Conservation (phyloP, 176 grass and related monocot species). For the Cocos nucifera region DNA sequence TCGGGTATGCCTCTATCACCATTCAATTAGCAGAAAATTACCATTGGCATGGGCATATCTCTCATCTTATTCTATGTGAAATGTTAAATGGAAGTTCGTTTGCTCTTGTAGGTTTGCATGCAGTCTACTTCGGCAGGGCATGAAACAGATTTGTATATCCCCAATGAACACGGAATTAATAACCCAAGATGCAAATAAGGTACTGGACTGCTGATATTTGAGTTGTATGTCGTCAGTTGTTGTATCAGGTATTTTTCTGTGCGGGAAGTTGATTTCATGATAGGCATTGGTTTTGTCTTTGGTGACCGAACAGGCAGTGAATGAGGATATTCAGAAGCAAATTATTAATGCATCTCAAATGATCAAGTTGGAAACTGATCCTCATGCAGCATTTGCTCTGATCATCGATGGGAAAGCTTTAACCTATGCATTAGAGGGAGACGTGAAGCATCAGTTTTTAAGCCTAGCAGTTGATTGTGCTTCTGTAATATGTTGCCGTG, state of each 20-base stretch:
- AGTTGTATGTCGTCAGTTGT: slow-evolving; percentile 16
- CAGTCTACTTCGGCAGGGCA: slow-evolving; percentile 97
- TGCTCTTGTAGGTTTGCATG: slow-evolving; percentile 80
- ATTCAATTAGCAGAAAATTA: too few species aligned
- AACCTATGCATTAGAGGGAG: slow-evolving; percentile 69
- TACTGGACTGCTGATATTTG: slow-evolving; percentile 16
- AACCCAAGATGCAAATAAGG: slow-evolving; percentile 77
- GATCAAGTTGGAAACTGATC: slow-evolving; percentile 94
- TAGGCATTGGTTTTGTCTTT: slow-evolving; percentile 53
- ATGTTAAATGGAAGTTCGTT: not conserved
- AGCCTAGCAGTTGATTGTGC: slow-evolving; percentile 88
- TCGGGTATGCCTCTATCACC: too few species aligned
- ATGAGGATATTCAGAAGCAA: slow-evolving; percentile 82
- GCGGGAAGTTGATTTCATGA: slow-evolving; percentile 34
- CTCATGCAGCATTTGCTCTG: slow-evolving; percentile 91
- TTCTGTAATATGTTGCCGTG: slow-evolving; percentile 95
- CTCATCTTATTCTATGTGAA: too few species aligned
- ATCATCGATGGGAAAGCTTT: slow-evolving; percentile 97
- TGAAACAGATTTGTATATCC: slow-evolving; percentile 74
- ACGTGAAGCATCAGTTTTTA: slow-evolving; percentile 85
- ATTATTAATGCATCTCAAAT: slow-evolving; percentile 82
- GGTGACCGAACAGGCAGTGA: slow-evolving; percentile 59
- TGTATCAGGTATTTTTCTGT: slow-evolving; percentile 25
- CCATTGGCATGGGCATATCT: too few species aligned
- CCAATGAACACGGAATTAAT: slow-evolving; percentile 50